Evolutionary conservation across 192 early-diverging fungal genomes (phyloP), one percentile per base, ranked within the genome.

Genomic region (Podila horticola): DNA sequence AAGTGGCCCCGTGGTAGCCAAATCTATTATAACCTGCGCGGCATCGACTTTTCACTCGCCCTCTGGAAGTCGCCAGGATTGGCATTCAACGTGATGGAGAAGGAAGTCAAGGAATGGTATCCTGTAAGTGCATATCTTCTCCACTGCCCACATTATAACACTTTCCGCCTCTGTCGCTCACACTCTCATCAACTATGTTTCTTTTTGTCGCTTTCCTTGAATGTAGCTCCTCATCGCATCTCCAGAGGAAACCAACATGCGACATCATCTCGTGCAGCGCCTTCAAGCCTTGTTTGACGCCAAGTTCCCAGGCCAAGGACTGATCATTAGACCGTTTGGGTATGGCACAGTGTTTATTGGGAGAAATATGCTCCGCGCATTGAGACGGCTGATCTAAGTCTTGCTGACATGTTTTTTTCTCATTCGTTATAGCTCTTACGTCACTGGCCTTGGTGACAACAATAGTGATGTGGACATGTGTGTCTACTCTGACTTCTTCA

Each of bases 381-480:
- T 45, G 11, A 19, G 3, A 9, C 49, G 41, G 22, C 6, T 22
- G 31, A 12, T 20, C 38, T 12, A 17, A 9, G 28, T 20, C n/a
- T 13, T 6, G 22, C 50, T 52, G 15, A 33, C 30, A 29, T 52
- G 38, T 52, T 34, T 22, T 38, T 12, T 34, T 6, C 24, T 22
- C 11, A 51, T 30, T 28, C 12, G n/a, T 33, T 10, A 29, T 52
- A 77, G 75, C 36, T 77, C 75, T 0, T 71, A 55, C 29, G 29
- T 71, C 15, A 77, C 75, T 6, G 75, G 69, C 4, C n/a, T 77
- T 29, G 75, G 64, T 17, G 64, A 67, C 64, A 59, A 38, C 3
- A 51, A 5, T 5, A 77, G 75, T 28, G 75, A 77, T 38, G 34
- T 77, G 5, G 75, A 77, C 34, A 71, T 77, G 10, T 77, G 75